These are phyloP conservation scores for Arxiozyma bovina DNA, from an alignment of 1,139 yeast genomes.

Conservation along the genomic window DNA sequence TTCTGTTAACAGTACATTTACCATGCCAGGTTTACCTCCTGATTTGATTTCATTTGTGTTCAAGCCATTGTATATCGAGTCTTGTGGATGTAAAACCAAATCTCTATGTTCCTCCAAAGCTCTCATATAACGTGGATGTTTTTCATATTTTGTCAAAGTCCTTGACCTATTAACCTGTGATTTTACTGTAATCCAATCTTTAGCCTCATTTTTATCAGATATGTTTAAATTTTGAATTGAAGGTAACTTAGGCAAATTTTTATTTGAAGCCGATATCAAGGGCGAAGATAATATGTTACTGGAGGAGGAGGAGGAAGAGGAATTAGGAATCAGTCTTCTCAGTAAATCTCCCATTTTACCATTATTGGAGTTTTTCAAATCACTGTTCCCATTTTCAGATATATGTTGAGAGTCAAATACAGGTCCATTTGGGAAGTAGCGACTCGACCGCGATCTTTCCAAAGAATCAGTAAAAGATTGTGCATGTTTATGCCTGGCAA, in stretches of 20 bases:
- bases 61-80: conserved; percentile 45
- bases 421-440: neutral
- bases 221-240: conserved; percentile 22
- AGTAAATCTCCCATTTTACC: conserved; percentile 24
- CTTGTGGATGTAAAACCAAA: conserved; percentile 62
- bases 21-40: conserved; percentile 28
- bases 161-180: conserved; percentile 68
- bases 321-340: conserved; percentile 17
- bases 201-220: conserved; percentile 21
- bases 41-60: conserved; percentile 37
- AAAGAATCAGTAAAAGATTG: conserved; percentile 32
- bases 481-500: conserved; percentile 59
- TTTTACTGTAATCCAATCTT: conserved; percentile 43
- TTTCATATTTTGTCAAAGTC: conserved; percentile 61
- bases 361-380: conserved; percentile 9
- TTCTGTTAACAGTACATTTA: conserved; percentile 29
- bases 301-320: conserved; percentile 7
- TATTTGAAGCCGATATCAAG: conserved; percentile 22
- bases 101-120: conserved; percentile 61
- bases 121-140: conserved; percentile 57
- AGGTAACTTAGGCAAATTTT: conserved; percentile 25
- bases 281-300: conserved; percentile 6
- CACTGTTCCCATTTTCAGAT: conserved; percentile 1
- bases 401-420: conserved; percentile 1
- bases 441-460: conserved; percentile 19